Evolutionary conservation across 2,329 filamentous ascomycete genomes (phyloP).

Genomic region (Fonsecaea pedrosoi): DNA sequence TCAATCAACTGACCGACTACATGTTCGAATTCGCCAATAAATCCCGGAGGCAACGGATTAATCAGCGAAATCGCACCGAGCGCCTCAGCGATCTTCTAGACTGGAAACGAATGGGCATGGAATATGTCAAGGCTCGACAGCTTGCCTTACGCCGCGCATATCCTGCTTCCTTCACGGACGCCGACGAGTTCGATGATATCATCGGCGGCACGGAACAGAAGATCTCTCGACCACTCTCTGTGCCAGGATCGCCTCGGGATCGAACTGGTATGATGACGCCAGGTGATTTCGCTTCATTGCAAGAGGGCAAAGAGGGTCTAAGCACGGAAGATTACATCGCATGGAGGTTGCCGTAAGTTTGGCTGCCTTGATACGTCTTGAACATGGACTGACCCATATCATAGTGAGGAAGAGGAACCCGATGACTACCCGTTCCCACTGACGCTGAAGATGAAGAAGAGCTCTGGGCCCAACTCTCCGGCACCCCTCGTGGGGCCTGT

Average conservation of each 20-base stretch:
- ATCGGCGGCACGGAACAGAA: constrained; percentile 93
- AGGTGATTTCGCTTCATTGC: constrained; percentile 93
- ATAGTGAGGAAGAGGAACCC: constrained; percentile 88
- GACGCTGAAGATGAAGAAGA: constrained; percentile 63
- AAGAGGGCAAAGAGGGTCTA: constrained; percentile 90
- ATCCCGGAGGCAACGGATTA: constrained; percentile 95
- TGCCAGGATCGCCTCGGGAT: constrained; percentile 90
- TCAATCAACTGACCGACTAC: constrained; percentile 88
- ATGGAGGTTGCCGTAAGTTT: constrained; percentile 97
- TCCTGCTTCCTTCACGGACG: constrained; percentile 77
- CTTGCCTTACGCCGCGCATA: constrained; percentile 90
- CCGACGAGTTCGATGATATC: constrained; percentile 83
- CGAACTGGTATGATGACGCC: constrained; percentile 98
- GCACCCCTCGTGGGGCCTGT: constrained; percentile 36
- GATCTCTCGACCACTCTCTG: constrained; percentile 91
- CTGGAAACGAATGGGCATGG: constrained; percentile 99
- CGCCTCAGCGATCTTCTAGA: constrained; percentile 91
- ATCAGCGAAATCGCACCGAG: constrained; percentile 96
- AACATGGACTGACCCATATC: constrained; percentile 21
- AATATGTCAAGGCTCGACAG: constrained; percentile 97
- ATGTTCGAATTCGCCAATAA: constrained; percentile 96
- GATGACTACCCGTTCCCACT: constrained; percentile 77
- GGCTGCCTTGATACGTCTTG: constrained; percentile 5
- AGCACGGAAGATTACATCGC: constrained; percentile 97
- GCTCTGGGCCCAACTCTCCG: constrained; percentile 42